Conservation (phyloP, 345 rosid species). For the Microthlaspi erraticum region DNA sequence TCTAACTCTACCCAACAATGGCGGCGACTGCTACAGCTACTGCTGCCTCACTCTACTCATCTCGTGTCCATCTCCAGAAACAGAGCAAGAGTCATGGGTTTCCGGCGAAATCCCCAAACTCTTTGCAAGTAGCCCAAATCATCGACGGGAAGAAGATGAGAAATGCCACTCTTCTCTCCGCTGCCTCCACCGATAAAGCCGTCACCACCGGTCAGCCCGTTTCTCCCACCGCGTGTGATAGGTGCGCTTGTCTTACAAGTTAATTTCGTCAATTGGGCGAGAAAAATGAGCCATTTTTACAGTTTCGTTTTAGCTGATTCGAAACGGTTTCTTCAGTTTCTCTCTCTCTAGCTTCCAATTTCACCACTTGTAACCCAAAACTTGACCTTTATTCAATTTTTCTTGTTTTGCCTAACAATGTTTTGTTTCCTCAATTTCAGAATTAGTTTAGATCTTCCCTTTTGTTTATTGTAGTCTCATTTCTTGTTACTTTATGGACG, state of each 20-base stretch:
- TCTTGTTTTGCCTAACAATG: not conserved
- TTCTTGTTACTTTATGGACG: too few relatives aligned
- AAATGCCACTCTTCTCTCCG: constrained; percentile 34
- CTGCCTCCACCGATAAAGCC: constrained; percentile 41
- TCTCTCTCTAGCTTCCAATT: not conserved
- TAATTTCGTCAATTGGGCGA: constrained; percentile 13
- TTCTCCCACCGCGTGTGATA: constrained; percentile 10
- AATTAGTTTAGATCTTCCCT: not conserved
- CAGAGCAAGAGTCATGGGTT: constrained; percentile 25
- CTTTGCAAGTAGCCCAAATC: constrained; percentile 35
- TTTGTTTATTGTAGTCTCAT: not conserved
- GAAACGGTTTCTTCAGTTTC: constrained; percentile 1
- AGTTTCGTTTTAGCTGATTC: constrained; percentile 6
- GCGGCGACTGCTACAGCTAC: constrained; percentile 33
- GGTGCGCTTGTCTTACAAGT: constrained; percentile 14
- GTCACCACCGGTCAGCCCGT: constrained; percentile 32
- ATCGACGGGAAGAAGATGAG: constrained; percentile 35
- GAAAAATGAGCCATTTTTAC: not conserved
- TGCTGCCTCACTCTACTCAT: constrained; percentile 28
- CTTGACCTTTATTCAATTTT: not conserved
- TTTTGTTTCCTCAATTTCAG: not conserved
- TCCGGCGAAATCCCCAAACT: constrained; percentile 25
- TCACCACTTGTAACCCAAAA: not conserved
- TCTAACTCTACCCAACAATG: constrained; percentile 32
- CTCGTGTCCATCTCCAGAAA: constrained; percentile 20